Base-by-base conservation (phyloP, 2,329 filamentous ascomycete species). In the Acrocalymma vagum region DNA sequence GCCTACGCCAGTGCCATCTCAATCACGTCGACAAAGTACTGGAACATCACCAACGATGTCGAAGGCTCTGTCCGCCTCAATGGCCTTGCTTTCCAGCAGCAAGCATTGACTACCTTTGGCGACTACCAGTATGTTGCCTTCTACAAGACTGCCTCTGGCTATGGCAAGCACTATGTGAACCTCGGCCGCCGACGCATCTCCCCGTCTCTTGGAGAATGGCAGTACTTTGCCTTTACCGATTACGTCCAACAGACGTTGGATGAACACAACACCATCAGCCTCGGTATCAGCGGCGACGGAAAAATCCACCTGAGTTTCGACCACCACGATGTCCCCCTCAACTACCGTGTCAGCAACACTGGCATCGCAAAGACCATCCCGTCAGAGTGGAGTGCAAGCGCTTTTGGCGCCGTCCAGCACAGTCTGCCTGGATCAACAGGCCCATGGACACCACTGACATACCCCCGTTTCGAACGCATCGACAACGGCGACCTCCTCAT, bases 251-350 rank as follows among this genome's bases (percentile, higher is more conserved):
- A 69, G 9, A 72, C 70, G 2, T 71, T 79, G 28, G 78, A 80
- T 42, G 76, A 77, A 3, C 78, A 80, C 53, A 80, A 80, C 44
- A 79, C 76, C 3, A 74, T 79, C 29, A 77, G 77, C 55, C 68
- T 80, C 48, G 78, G 77, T 3, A 74, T 79, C 28, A 78, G 72
- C 29, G 75, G 72, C 2, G 77, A 80, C 44, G 77, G 77, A 29
- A 78, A 73, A n/a, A 78, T 80, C 16, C 78, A 80, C 44, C 56
- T 80, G 4, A 76, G 74, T 6, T 80, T 78, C 48, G 77, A 80
- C 38, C 78, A 79, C 45, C 77, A 80, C 42, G 64, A 68, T 23
- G 63, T 67, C 2, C 63, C 63, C 3, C 56, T 68, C 31, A 68
- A 68, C 30, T 68, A 68, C 40, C 63, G 64, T 11, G 63, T 58